These are phyloP conservation scores for Massospora cicadina DNA, from an alignment of 371 early-diverging fungal species.

Conservation along the genomic window DNA sequence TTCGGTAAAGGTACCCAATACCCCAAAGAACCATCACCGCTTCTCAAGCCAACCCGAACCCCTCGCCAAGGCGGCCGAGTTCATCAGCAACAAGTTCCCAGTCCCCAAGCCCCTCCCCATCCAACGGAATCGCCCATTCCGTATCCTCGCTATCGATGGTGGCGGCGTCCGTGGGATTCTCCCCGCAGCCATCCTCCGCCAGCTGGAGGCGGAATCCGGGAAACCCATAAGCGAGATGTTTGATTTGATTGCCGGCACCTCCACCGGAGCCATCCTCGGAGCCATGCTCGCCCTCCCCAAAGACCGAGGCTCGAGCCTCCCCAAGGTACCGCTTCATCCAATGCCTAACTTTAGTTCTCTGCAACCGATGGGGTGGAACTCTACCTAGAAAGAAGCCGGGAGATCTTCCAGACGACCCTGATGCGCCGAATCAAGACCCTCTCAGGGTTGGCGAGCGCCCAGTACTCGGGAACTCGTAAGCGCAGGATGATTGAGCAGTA, in stretches of 20 bases:
- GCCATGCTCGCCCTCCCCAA: conserved; percentile 1
- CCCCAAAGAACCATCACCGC: neutral
- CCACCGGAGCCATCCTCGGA: neutral
- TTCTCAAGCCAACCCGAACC: neutral
- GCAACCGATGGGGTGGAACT: conserved; percentile 1
- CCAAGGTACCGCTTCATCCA: neutral
- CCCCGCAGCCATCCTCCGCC: conserved; percentile 8
- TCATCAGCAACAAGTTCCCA: neutral
- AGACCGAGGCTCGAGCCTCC: neutral
- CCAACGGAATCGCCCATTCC: neutral
- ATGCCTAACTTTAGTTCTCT: neutral
- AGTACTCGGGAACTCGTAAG: neutral
- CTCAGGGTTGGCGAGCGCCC: neutral
- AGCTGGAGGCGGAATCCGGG: neutral
- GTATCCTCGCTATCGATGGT: conserved; percentile 11
- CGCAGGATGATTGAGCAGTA: neutral
- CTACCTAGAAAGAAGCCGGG: neutral
- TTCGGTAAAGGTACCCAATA: neutral
- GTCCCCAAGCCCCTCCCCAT: neutral
- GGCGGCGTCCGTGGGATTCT: conserved; percentile 10
- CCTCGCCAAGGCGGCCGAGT: neutral
- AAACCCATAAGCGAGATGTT: conserved; percentile 9
- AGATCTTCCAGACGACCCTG: neutral
- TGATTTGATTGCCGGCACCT: conserved; percentile 12
- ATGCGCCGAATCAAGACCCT: conserved; percentile 1